Conservation (phyloP, 2,329 filamentous ascomycete species). For the Coniosporium tulheliwenetii region DNA sequence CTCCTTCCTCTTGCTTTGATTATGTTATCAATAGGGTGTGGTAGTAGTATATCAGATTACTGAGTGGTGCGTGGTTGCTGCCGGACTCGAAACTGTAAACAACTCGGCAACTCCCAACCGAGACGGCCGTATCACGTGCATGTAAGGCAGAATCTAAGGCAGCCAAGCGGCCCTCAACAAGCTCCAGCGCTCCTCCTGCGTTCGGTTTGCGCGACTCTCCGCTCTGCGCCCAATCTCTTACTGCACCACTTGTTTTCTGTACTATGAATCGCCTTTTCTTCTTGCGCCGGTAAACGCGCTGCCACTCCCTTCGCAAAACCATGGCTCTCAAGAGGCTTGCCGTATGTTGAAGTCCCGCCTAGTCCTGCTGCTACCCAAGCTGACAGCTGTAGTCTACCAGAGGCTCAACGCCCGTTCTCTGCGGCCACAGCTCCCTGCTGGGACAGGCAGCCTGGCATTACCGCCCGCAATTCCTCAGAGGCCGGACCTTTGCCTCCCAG, state of each 20-base stretch:
- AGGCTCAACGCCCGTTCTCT: conserved; percentile 15
- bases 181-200: no score
- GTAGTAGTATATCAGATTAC: no score
- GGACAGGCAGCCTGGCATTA: conserved; percentile 16
- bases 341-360: conserved; percentile 7
- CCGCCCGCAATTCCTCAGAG: conserved; percentile 11
- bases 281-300: conserved; percentile 2
- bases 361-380: neutral
- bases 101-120: no score
- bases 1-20: no score
- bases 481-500: conserved; percentile 8
- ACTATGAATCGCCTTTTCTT: neutral
- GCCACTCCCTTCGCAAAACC: neutral
- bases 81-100: no score
- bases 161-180: no score
- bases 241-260: conserved; percentile 2
- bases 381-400: conserved; percentile 3
- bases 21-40: no score
- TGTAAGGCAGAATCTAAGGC: no score
- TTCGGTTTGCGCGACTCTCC: no score
- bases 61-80: no score
- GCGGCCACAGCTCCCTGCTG: conserved; percentile 15
- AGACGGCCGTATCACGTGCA: no score
- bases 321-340: conserved; percentile 9
- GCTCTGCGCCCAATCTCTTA: neutral